A percentile compares a stretch with the other conserved stretches of the same genome.
These are phyloP conservation scores for Mortierella antarctica DNA, from an alignment of 192 early-diverging fungal genomes.

Conservation along the genomic window DNA sequence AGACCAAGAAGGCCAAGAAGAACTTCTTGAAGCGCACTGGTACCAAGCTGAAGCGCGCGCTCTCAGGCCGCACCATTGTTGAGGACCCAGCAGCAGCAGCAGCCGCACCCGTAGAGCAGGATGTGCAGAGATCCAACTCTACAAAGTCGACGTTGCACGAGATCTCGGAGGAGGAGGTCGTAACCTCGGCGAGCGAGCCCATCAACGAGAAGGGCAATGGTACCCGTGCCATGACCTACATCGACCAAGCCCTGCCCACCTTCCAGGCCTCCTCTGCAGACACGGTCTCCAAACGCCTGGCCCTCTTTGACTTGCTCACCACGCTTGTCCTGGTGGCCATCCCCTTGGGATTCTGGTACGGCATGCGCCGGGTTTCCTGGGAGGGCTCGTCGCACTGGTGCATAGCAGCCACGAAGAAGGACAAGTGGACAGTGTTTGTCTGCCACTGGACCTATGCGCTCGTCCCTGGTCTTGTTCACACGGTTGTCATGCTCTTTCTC, in stretches of 20 bases:
- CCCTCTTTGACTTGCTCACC: slow-evolving; percentile 22
- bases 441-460: slow-evolving; percentile 39
- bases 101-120: neutral
- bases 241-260: slow-evolving; percentile 26
- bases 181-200: neutral
- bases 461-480: slow-evolving; percentile 29
- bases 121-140: slow-evolving; percentile 27
- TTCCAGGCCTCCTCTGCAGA: slow-evolving; percentile 26
- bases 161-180: slow-evolving; percentile 1
- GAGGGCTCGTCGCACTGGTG: slow-evolving; percentile 31
- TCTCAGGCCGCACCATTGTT: slow-evolving; percentile 30
- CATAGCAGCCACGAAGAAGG: slow-evolving; percentile 18
- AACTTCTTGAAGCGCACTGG: slow-evolving; percentile 35
- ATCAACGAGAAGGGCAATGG: neutral
- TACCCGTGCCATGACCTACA: slow-evolving; percentile 22
- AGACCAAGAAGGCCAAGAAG: slow-evolving; percentile 14
- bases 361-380: slow-evolving; percentile 19
- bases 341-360: slow-evolving; percentile 33
- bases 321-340: slow-evolving; percentile 21
- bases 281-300: slow-evolving; percentile 20
- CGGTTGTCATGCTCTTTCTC: slow-evolving; percentile 25
- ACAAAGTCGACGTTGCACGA: slow-evolving; percentile 9
- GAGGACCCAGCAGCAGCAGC: slow-evolving; percentile 1
- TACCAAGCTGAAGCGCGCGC: slow-evolving; percentile 30
- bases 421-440: slow-evolving; percentile 41